Base-by-base conservation (phyloP, 2,329 filamentous ascomycete species). In the Lachnellula cervina region DNA sequence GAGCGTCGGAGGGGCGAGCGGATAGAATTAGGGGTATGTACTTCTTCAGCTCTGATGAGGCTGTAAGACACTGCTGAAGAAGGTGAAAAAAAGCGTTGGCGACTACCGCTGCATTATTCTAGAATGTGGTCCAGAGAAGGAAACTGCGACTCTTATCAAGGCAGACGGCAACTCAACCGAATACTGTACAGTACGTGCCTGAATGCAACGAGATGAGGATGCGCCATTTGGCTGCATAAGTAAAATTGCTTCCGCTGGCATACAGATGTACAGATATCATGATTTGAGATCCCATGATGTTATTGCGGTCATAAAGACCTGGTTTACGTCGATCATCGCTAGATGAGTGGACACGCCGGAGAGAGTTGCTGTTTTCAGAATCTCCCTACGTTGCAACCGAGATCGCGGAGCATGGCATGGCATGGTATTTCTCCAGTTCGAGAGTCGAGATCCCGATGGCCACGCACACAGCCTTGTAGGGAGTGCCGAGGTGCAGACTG, bases 61-160 rank as follows among this genome's bases (percentile, higher is more conserved):
- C 19, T 40, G 44, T n/a, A 56, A 56, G 49, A 44, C 44, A 56
- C 42, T 25, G 49, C 54, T 56, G 35, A 49, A 40, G 13, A 23
- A 35, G 34, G 19, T 32, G 34, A 49, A 34, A 17, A 34, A 32
- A 14, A 34, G 16, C 23, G 19, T 19, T 25, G n/a, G 25, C 25
- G 46, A 48, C 32, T 34, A 25, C 23, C 23, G 23, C 21, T 21
- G 21, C 21, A 11, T 23, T 16, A 8, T 14, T 38, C 14, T 17
- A 38, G 37, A 17, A 38, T 2, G 13, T 38, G 37, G 14, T 40
- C 16, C 46, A 34, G 11, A 49, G 34, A 37, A 49, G 46, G 46
- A 49, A 49, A 34, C n/a, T 19, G 28, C 23, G 23, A 49, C 44
- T 49, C 46, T 49, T 49, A 49, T 49, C 5, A 42, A 25, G 35